Evolutionary conservation across 805 yeast genomes (phyloP).

Genomic region (Vanderwaltozyma yarrowii): DNA sequence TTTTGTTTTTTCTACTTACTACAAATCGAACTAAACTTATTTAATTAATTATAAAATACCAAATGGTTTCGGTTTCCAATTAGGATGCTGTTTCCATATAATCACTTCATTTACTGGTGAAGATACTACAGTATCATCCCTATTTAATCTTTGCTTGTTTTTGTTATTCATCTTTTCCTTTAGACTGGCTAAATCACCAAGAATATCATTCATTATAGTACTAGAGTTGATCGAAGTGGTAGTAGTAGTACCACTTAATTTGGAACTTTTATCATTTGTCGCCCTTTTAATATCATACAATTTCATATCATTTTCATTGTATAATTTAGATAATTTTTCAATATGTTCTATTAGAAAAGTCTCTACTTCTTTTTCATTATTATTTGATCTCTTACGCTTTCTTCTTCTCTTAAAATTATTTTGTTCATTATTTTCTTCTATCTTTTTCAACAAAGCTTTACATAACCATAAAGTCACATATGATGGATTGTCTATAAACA

Average conservation of each 20-base stretch:
- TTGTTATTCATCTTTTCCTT: conserved; percentile 17
- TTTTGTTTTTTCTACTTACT: no score
- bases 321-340: conserved; percentile 3
- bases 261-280: neutral
- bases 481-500: conserved; percentile 7
- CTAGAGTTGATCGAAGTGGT: conserved; percentile 1
- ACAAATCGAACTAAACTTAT: no score
- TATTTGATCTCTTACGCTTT: conserved; percentile 10
- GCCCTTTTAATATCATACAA: conserved; percentile 2
- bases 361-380: conserved; percentile 5
- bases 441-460: conserved; percentile 3
- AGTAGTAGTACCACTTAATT: neutral
- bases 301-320: conserved; percentile 5
- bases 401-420: conserved; percentile 13
- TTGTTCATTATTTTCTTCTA: conserved; percentile 1
- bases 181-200: conserved; percentile 23
- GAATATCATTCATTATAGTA: conserved; percentile 13
- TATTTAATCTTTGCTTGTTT: neutral
- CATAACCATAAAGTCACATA: conserved; percentile 9
- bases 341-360: neutral
- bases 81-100: conserved; percentile 3
- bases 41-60: conserved; percentile 35
- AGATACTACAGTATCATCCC: neutral
- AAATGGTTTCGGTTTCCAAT: conserved; percentile 49
- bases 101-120: neutral